These are phyloP conservation scores for Lactarius sanguifluus DNA, from an alignment of 768 basidiomycete genomes.

Conservation along the genomic window DNA sequence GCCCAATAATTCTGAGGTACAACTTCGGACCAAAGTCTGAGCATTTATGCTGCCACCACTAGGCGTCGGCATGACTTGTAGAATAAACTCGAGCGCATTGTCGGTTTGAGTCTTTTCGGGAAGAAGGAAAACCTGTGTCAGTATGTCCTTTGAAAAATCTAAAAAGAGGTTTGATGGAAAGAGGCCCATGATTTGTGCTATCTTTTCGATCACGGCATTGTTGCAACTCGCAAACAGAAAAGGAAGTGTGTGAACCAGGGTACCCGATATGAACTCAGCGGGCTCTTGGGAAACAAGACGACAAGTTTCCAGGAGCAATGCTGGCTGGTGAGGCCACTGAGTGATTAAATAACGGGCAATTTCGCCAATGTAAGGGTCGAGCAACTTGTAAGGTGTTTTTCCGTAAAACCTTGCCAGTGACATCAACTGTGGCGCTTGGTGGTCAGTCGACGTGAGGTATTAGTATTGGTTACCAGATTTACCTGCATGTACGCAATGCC, in stretches of 20 bases:
- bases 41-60: constrained; percentile 41
- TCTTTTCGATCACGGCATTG: constrained; percentile 53
- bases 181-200: constrained; percentile 53
- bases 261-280: constrained; percentile 61
- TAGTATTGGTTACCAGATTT: constrained; percentile 26
- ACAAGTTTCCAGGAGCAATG: constrained; percentile 61
- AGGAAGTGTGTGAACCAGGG: constrained; percentile 66
- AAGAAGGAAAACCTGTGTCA: constrained; percentile 67
- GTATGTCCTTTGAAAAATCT: constrained; percentile 55
- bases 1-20: constrained; percentile 66
- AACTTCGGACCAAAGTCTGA: constrained; percentile 60
- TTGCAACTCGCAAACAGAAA: constrained; percentile 64
- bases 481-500: constrained; percentile 71
- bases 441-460: constrained; percentile 21
- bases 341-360: constrained; percentile 66
- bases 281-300: constrained; percentile 61
- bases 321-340: constrained; percentile 57
- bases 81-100: constrained; percentile 60
- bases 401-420: constrained; percentile 56
- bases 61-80: constrained; percentile 54
- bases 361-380: constrained; percentile 66
- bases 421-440: constrained; percentile 48
- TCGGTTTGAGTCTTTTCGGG: constrained; percentile 54
- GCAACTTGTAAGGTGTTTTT: constrained; percentile 62
- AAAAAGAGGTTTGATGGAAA: constrained; percentile 52